A percentile compares a stretch with the other conserved stretches of the same genome.
These are phyloP conservation scores for Penicillium psychrosexuale DNA, from an alignment of 2,329 filamentous ascomycete species.

Conservation along the genomic window DNA sequence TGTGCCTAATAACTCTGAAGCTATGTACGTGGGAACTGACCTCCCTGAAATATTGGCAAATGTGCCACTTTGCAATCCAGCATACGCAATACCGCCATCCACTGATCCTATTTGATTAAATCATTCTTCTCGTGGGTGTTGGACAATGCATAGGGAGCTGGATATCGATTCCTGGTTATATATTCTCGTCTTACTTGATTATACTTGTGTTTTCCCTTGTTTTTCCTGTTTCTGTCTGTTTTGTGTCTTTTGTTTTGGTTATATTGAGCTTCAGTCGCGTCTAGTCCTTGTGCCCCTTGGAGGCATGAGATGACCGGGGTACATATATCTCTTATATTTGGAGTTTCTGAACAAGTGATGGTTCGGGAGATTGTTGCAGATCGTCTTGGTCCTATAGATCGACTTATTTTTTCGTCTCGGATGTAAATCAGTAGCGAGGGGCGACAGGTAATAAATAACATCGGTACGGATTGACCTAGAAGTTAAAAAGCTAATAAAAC, in stretches of 20 bases:
- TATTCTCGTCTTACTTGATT: background rate
- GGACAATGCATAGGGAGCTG: background rate
- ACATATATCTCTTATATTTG: background rate
- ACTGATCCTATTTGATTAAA: background rate
- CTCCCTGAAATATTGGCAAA: background rate
- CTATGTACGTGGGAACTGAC: background rate
- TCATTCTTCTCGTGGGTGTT: background rate
- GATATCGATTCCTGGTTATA: background rate
- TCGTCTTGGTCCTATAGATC: background rate
- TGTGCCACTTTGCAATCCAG: background rate
- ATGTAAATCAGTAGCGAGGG: no score
- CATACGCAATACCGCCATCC: background rate
- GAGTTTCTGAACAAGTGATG: background rate
- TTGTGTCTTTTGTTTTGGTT: background rate
- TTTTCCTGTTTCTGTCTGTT: no score
- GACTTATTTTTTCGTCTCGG: background rate
- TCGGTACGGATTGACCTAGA: no score
- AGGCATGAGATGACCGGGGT: no score
- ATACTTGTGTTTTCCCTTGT: background rate
- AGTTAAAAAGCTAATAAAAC: background rate
- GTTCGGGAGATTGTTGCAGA: no score
- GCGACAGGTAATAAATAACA: background rate
- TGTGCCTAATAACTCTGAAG: background rate
- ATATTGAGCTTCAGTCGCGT: background rate
- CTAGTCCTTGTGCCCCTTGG: no score